Evolutionary conservation across 306 rosid species (phyloP).

Genomic region (Mucuna pruriens): DNA sequence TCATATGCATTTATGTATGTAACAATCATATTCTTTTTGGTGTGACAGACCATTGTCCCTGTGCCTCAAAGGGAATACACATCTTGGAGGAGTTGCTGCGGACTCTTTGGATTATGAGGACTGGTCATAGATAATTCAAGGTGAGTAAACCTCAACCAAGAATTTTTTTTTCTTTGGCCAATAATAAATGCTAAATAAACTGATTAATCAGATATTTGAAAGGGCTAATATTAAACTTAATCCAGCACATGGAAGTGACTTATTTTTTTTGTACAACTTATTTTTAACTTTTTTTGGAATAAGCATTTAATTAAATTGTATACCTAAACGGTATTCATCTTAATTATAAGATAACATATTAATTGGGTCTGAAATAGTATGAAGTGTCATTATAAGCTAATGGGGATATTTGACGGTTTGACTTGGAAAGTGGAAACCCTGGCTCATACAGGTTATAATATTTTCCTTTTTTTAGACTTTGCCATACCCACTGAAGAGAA

Average conservation of each 20-base stretch:
- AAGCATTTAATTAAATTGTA: background rate
- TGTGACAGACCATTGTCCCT: constrained; percentile 40
- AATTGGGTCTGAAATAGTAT: background rate
- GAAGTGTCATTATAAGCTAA: background rate
- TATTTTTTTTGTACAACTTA: background rate
- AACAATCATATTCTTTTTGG: constrained; percentile 22
- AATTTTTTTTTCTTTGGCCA: background rate
- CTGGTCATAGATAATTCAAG: constrained; percentile 57
- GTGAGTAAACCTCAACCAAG: constrained; percentile 41
- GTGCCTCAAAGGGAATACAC: constrained; percentile 45
- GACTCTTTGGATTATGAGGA: constrained; percentile 58
- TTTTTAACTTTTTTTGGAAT: background rate
- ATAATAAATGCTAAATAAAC: background rate
- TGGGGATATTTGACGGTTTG: background rate
- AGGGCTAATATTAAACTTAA: background rate
- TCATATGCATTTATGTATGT: background rate
- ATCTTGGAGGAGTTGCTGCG: constrained; percentile 80
- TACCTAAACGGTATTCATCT: background rate
- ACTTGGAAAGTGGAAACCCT: background rate
- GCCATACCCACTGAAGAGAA: constrained; percentile 7
- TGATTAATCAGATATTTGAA: background rate
- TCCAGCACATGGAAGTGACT: background rate
- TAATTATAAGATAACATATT: background rate
- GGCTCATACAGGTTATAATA: background rate
- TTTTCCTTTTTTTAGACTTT: background rate